Evolutionary conservation across 768 basidiomycete species (phyloP), one percentile per base, ranked within the genome.

Genomic region (Melanogaster broomeanus): DNA sequence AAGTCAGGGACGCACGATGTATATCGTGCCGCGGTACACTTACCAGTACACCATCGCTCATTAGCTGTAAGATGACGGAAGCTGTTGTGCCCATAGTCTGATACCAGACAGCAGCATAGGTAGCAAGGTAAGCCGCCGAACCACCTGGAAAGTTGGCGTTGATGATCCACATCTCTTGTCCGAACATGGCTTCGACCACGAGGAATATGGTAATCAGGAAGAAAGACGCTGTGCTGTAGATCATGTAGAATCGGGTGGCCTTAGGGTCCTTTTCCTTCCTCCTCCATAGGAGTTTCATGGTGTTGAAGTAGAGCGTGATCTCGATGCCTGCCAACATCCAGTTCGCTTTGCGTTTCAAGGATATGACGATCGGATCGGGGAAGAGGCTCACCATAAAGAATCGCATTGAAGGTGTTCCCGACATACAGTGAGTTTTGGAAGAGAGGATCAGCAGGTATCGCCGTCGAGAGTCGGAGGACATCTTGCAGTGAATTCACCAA

Each of bases 31-130:
- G 5, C 33, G 16, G 12, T 34, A 11, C 33, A 57, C 67, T 13
- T 43, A 73, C 72, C 41, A 73, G 48, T 16, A 71, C 49, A 15
- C 60, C 72, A 49, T 70, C 67, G 12, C 62, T 60, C 40, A 70
- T 22, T 24, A 68, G 57, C 5, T 67, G 65, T 9, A 62, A 54
- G 21, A 61, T 44, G 27, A 63, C 55, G 11, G 59, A 60, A 11
- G 62, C 54, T 7, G 50, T 45, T 21, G 62, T 61, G 10, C 64
- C 64, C 21, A 69, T 40, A 2, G 61, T 67, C 33, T 34, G 33
- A 16, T 34, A 34, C 50, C 62, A 61, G 3, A 63, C 53, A 11
- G 55, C 44, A n/a, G 59, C 52, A 40, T 65, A 49, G 30, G 64
- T 56, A 22, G 43, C 51, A 12, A 69, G 49, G 49, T 70, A 72